Conservation (phyloP, 345 rosid genomes). For the Theobroma cacao region DNA sequence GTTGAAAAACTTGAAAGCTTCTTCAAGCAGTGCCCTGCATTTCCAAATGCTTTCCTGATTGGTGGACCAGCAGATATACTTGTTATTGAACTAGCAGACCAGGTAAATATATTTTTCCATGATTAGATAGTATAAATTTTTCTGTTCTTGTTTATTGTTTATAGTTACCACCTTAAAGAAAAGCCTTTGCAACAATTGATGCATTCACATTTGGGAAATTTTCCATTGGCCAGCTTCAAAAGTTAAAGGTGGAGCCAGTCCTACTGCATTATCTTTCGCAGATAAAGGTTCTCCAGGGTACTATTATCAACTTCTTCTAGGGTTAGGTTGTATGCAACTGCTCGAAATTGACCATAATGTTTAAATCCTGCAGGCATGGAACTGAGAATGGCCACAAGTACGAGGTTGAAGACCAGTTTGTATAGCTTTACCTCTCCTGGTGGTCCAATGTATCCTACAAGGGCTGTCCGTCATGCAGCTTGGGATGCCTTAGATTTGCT, state of each 20-base stretch:
- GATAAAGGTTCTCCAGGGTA: constrained; percentile 84
- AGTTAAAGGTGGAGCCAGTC: constrained; percentile 96
- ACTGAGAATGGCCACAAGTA: constrained; percentile 93
- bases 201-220: neutral
- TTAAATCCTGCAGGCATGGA: constrained; percentile 65
- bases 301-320: neutral
- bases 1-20: constrained; percentile 78
- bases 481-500: constrained; percentile 94
- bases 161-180: neutral
- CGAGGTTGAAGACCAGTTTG: constrained; percentile 86
- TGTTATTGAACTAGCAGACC: constrained; percentile 92
- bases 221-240: constrained; percentile 67
- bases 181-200: neutral
- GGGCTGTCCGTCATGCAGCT: constrained; percentile 97
- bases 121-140: neutral
- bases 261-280: constrained; percentile 84
- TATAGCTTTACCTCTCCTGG: constrained; percentile 98
- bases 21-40: constrained; percentile 67
- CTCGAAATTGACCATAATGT: neutral
- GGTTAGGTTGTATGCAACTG: neutral
- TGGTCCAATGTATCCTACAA: constrained; percentile 99
- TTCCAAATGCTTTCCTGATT: constrained; percentile 82
- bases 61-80: constrained; percentile 89
- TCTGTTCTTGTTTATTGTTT: neutral
- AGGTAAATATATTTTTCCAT: constrained; percentile 42